Evolutionary conservation across 805 yeast genomes (phyloP).

Genomic region (Candida parachauliodes): DNA sequence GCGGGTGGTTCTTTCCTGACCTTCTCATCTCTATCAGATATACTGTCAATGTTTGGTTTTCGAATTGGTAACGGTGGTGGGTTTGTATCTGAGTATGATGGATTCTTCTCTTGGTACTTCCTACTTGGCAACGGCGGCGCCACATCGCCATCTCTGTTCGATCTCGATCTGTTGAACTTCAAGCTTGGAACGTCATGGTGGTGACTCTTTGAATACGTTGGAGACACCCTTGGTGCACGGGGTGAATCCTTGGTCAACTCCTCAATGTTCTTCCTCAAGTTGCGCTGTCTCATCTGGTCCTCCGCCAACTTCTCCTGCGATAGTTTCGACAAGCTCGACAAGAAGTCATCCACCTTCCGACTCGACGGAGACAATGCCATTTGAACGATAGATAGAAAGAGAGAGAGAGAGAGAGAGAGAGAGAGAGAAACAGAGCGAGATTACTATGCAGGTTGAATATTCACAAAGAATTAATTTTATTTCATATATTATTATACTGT

Average conservation of each 20-base stretch:
- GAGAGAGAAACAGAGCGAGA: too few relatives aligned
- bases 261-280: constrained; percentile 29
- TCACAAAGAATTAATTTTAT: too few relatives aligned
- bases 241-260: constrained; percentile 19
- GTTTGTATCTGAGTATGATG: constrained; percentile 10
- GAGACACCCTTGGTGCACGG: constrained; percentile 18
- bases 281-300: constrained; percentile 33
- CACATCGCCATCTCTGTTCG: too few relatives aligned
- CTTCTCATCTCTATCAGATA: too few relatives aligned
- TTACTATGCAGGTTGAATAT: too few relatives aligned
- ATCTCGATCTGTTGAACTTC: constrained; percentile 9
- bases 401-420: not conserved
- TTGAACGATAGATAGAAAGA: constrained; percentile 9
- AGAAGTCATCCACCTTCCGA: constrained; percentile 34
- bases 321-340: constrained; percentile 30
- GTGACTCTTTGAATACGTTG: not conserved
- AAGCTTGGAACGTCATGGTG: constrained; percentile 8
- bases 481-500: too few relatives aligned
- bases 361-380: constrained; percentile 23
- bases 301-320: constrained; percentile 33
- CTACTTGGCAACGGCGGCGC: constrained; percentile 5
- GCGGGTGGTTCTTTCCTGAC: constrained; percentile 6
- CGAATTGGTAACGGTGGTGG: constrained; percentile 19
- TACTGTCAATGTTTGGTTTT: constrained; percentile 17
- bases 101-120: constrained; percentile 7